Conservation (phyloP, 176 grass and related monocot genomes). For the Triticum monococcum region DNA sequence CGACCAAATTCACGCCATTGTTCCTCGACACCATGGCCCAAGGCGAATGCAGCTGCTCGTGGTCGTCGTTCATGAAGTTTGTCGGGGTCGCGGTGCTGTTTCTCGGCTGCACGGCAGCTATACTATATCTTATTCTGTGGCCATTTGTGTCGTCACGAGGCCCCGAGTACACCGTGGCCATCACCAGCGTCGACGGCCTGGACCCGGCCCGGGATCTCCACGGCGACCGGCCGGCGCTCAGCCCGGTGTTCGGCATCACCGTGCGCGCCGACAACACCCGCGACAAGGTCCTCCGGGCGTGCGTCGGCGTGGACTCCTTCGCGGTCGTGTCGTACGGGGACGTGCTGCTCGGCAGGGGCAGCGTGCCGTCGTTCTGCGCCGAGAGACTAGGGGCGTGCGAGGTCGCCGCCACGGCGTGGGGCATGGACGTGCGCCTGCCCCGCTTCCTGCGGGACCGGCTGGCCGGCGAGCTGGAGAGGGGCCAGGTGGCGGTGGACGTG, state of each 20-base stretch:
- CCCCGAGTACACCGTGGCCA: not conserved
- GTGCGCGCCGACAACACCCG: not conserved
- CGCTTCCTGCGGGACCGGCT: conserved; percentile 17
- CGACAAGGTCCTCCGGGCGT: not conserved
- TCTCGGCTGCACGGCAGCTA: too few relatives aligned
- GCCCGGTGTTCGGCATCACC: conserved; percentile 28
- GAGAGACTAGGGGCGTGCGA: not conserved
- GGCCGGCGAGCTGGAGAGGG: not conserved
- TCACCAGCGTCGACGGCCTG: conserved; percentile 15
- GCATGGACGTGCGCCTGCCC: not conserved
- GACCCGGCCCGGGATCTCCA: not conserved
- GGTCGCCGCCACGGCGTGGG: not conserved
- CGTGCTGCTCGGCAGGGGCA: conserved; percentile 24
- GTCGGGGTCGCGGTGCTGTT: too few relatives aligned
- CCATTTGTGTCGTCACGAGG: not conserved
- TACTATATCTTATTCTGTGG: too few relatives aligned
- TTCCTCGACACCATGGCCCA: too few relatives aligned
- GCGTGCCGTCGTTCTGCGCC: not conserved
- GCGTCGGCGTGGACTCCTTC: not conserved
- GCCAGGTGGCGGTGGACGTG: conserved; percentile 20
- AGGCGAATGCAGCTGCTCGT: too few relatives aligned
- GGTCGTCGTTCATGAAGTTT: too few relatives aligned
- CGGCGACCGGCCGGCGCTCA: not conserved
- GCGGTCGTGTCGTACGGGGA: not conserved
- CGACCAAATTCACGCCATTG: too few relatives aligned